Evolutionary conservation across 1,284 basidiomycete genomes (phyloP), one percentile per base, ranked within the genome.

Genomic region (Pulchroboletus neoregius): DNA sequence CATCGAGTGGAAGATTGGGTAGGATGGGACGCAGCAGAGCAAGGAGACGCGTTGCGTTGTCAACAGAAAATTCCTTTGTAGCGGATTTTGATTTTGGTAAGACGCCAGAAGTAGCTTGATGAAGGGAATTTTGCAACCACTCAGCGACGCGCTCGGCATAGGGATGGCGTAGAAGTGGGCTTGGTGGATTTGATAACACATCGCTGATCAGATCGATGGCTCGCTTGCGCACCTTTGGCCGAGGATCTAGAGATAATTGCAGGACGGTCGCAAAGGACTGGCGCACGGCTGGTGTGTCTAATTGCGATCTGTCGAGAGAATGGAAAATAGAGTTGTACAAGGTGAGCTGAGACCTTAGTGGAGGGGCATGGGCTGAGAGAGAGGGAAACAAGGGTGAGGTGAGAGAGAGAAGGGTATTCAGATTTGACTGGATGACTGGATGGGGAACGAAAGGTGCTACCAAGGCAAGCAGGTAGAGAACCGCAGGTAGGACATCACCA

Each of bases 191-290:
- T 5, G 75, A 72, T 23, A 94, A 74, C 4, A 94, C 75, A 55
- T 90, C 84, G 53, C 77, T 78, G 33, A 99, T 78, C 18, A 91
- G 79, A 57, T 97, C 93, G 46, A 88, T 87, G 8, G 95, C 94
- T 54, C 86, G 82, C 68, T 84, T 94, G 48, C 96, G 82, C 39
- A 99, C 92, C 72, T 99, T 98, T 30, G 96, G 95, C 37, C 95
- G 75, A 2, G 84, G 78, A 71, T 99, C 95, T 41, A 93, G 73
- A 56, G 83, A 87, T 41, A 98, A 72, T 50, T 89, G 83, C 39
- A 99, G 72, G 39, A 95, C 73, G 18, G 84, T 82, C 27, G 84
- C 82, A 68, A 90, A 93, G 2, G 80, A 74, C 62, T 91, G 84
- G 38, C 88, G 80, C 56, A 88, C 77, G 66, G 71, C 84, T 58